Evolutionary conservation across 768 basidiomycete genomes (phyloP).

Genomic region (Tulasnella sp.): DNA sequence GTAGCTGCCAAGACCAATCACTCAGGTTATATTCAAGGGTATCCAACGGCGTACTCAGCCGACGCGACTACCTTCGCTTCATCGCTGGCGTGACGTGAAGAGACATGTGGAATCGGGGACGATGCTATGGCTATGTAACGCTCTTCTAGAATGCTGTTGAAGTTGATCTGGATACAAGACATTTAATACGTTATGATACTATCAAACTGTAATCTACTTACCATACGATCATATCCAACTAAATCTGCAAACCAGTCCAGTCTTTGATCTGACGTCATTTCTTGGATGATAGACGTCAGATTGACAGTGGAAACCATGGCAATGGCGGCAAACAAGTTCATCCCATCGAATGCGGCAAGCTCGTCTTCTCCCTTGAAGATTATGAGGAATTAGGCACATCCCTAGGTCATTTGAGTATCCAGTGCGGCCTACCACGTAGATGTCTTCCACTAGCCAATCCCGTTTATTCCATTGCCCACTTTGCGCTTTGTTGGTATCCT

Average conservation of each 20-base stretch:
- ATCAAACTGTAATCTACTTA: conserved; percentile 27
- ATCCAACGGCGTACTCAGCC: too few species aligned
- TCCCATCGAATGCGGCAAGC: conserved; percentile 43
- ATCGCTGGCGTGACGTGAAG: too few species aligned
- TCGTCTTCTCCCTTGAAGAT: conserved; percentile 45
- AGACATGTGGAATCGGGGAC: not conserved
- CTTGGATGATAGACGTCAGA: conserved; percentile 44
- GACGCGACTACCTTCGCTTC: too few species aligned
- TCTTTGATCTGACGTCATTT: conserved; percentile 37
- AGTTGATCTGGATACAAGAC: not conserved
- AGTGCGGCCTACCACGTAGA: conserved; percentile 34
- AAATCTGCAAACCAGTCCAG: conserved; percentile 35
- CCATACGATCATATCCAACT: conserved; percentile 42
- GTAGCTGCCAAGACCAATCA: too few species aligned
- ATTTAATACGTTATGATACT: not conserved
- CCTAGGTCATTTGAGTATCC: not conserved
- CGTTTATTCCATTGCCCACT: conserved; percentile 46
- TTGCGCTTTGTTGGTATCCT: conserved; percentile 26
- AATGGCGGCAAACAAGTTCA: conserved; percentile 63
- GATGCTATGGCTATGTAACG: not conserved
- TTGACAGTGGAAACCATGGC: conserved; percentile 45
- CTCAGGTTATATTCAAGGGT: too few species aligned
- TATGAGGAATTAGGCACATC: conserved; percentile 7
- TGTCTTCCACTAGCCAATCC: conserved; percentile 50
- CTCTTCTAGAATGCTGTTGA: not conserved